phyloP scores from a whole-genome alignment of 768 basidiomycete genomes.

The Tricholomella constricta region DNA sequence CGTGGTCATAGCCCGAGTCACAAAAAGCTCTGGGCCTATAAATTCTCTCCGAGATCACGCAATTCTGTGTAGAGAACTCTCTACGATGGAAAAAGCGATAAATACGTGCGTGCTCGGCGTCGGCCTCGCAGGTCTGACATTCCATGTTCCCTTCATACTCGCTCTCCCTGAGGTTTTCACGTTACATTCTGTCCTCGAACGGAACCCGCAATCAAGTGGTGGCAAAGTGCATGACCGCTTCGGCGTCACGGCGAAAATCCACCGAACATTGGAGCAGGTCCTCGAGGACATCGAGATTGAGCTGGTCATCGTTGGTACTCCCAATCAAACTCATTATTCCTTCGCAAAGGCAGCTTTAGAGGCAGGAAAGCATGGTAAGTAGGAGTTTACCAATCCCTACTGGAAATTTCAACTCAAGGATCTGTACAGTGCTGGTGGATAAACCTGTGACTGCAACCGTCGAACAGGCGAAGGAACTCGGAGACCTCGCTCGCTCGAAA shows the following conservation, averaged over 20 bases:
- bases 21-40: too few relatives aligned
- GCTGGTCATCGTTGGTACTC: slow-evolving; percentile 67
- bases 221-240: slow-evolving; percentile 71
- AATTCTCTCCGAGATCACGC: too few relatives aligned
- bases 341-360: slow-evolving; percentile 65
- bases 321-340: slow-evolving; percentile 71
- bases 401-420: background rate
- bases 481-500: slow-evolving; percentile 57
- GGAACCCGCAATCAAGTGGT: slow-evolving; percentile 60
- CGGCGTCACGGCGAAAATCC: slow-evolving; percentile 56
- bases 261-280: slow-evolving; percentile 61
- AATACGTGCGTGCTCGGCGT: slow-evolving; percentile 74
- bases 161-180: slow-evolving; percentile 70
- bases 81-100: slow-evolving; percentile 50
- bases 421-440: slow-evolving; percentile 66
- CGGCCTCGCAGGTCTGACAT: slow-evolving; percentile 74
- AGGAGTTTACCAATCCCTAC: background rate
- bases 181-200: slow-evolving; percentile 74
- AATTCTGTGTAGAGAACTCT: too few relatives aligned
- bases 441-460: slow-evolving; percentile 73
- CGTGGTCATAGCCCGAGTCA: too few relatives aligned
- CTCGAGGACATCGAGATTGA: slow-evolving; percentile 66
- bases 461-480: slow-evolving; percentile 61
- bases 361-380: slow-evolving; percentile 71
- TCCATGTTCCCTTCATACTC: slow-evolving; percentile 80